Percentiles rank a stretch among this genome's conserved stretches.
Evolutionary conservation across 768 basidiomycete species (phyloP).

Genomic region (Asterophora parasitica): DNA sequence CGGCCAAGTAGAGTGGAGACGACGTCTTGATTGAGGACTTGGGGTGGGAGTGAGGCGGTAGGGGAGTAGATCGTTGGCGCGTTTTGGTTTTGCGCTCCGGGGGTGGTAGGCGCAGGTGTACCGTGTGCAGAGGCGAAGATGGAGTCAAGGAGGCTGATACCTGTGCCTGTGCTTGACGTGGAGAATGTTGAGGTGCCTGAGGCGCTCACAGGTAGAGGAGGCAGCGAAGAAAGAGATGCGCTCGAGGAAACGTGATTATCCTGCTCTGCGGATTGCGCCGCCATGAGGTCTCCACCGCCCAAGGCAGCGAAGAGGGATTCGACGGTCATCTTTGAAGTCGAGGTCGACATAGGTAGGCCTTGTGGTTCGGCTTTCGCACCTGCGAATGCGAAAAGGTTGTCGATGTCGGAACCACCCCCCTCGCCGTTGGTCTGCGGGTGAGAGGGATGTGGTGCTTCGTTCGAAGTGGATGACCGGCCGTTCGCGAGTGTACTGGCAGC

Average conservation of each 20-base stretch:
- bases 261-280: neutral
- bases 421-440: slow-evolving; percentile 13
- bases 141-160: slow-evolving; percentile 55
- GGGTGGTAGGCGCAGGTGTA: slow-evolving; percentile 5
- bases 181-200: too few relatives aligned
- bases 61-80: slow-evolving; percentile 42
- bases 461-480: neutral
- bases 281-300: slow-evolving; percentile 17
- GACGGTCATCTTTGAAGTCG: slow-evolving; percentile 39
- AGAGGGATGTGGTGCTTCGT: slow-evolving; percentile 12
- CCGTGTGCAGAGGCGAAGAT: slow-evolving; percentile 72
- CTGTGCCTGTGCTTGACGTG: slow-evolving; percentile 43
- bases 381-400: slow-evolving; percentile 34
- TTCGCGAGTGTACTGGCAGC: neutral
- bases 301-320: slow-evolving; percentile 44
- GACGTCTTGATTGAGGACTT: slow-evolving; percentile 69
- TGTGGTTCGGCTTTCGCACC: slow-evolving; percentile 28
- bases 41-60: slow-evolving; percentile 47
- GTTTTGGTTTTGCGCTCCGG: too few relatives aligned
- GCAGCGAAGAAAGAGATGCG: slow-evolving; percentile 11
- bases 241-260: slow-evolving; percentile 14
- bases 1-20: slow-evolving; percentile 61
- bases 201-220: slow-evolving; percentile 6
- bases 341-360: slow-evolving; percentile 10
- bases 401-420: slow-evolving; percentile 35